Base-by-base conservation (phyloP, 2,329 filamentous ascomycete species). In the Arthrobotrys iridis region DNA sequence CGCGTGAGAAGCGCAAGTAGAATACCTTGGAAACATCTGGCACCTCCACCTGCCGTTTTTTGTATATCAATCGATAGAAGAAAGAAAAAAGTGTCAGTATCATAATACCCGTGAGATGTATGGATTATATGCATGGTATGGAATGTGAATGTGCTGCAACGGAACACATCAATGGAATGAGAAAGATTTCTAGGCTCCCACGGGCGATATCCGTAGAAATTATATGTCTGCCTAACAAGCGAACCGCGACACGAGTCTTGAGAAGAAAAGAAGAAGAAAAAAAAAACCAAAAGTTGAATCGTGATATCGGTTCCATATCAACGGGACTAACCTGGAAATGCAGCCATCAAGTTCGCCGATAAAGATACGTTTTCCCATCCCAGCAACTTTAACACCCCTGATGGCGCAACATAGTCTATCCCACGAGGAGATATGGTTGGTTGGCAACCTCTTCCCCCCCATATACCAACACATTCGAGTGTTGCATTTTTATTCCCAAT, bases 321-420 rank as follows among this genome's bases (percentile, higher is more conserved):
- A 59, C 55, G 22, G 48, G 22, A 59, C 55, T 28, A 59, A 59
- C 26, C 94, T 0, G 92, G 94, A 78, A 98, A 97, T 81, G 97
- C 94, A 0, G 88, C 94, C 0, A 98, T 83, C n/a, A 98, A 86
- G 80, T 97, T 97, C 5, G 85, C 88, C 0, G 94, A 94, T 20
- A 93, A 86, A 76, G 90, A 89, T 0, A 94, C 93, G 77, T 87
- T 88, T 80, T 40, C 15, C n/a, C 85, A 86, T 26, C 84, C 94
- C 2, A 98, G 87, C 82, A 97, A 85, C 0, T 86, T 86, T 30
- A 97, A 83, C 0, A 91, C 89, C 0, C 94, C 94, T 0, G 90
- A 91, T 0, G 97, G 92, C 50, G 93, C 92, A 41, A 98, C 89
- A 82, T 97, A 98, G 81, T 98, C 97, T 82, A 97, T 97, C 81